These are phyloP conservation scores for Nicotiana undulata DNA, from an alignment of 257 asterid genomes.

Conservation along the genomic window DNA sequence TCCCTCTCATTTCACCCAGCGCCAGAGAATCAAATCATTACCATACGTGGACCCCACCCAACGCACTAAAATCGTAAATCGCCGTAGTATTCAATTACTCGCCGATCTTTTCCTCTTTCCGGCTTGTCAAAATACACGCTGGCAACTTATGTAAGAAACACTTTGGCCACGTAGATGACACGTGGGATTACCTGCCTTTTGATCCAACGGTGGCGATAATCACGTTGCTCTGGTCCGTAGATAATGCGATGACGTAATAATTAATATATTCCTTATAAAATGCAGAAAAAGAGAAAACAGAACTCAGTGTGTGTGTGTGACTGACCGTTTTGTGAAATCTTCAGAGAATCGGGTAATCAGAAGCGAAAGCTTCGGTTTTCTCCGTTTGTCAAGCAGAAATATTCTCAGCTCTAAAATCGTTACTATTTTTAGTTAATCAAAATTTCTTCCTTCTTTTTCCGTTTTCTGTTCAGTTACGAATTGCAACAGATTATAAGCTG, in stretches of 20 bases:
- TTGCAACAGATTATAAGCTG: not conserved
- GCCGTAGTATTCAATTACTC: not conserved
- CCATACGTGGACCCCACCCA: not conserved
- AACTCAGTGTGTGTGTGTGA: not conserved
- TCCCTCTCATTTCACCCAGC: not conserved
- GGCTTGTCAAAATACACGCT: not conserved
- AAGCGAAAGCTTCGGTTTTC: constrained; percentile 14
- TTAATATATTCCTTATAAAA: constrained; percentile 23
- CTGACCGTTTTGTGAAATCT: not conserved
- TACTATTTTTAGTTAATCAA: not conserved
- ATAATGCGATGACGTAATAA: not conserved
- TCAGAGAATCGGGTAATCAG: constrained; percentile 7
- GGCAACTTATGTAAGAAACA: not conserved
- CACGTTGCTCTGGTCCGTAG: not conserved
- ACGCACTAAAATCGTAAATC: not conserved
- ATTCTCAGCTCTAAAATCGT: constrained; percentile 1
- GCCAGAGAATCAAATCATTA: constrained; percentile 12
- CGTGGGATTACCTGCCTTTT: not conserved
- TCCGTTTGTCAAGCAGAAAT: constrained; percentile 18
- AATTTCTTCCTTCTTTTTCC: not conserved
- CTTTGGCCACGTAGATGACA: constrained; percentile 19
- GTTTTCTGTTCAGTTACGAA: not conserved
- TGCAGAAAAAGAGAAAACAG: constrained; percentile 8
- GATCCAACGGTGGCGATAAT: constrained; percentile 21
- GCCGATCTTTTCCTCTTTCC: not conserved